Evolutionary conservation across 495 filamentous ascomycete genomes (phyloP).

Genomic region (Trichoderma erinaceum): DNA sequence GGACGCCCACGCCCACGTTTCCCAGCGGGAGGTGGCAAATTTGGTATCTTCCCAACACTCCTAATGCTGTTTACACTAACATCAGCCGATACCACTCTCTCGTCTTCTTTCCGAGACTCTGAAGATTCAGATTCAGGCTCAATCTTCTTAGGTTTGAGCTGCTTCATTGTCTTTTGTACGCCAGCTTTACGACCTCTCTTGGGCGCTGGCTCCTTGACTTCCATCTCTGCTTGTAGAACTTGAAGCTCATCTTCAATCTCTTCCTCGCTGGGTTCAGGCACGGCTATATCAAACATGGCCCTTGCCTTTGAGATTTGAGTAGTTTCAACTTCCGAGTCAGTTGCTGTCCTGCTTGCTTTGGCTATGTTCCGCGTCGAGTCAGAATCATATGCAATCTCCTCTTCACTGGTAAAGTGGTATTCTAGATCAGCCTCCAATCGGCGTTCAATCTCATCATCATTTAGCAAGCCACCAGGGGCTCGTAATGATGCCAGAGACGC

Average conservation of each 20-base stretch:
- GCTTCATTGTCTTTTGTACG: conserved; percentile 38
- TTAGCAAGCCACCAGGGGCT: conserved; percentile 34
- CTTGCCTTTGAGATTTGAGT: conserved; percentile 21
- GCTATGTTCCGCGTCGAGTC: conserved; percentile 31
- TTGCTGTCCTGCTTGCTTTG: conserved; percentile 36
- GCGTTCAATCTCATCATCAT: conserved; percentile 64
- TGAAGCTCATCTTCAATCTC: conserved; percentile 41
- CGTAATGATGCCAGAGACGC: conserved; percentile 29
- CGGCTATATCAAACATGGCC: conserved; percentile 41
- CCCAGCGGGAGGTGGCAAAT: conserved; percentile 23
- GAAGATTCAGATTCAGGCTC: conserved; percentile 27
- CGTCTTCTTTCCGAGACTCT: conserved; percentile 27
- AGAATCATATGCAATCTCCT: conserved; percentile 35
- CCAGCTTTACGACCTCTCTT: conserved; percentile 43
- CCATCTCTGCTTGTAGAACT: conserved; percentile 41
- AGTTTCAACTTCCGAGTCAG: conserved; percentile 22
- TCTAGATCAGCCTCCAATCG: conserved; percentile 63
- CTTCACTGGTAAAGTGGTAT: conserved; percentile 50
- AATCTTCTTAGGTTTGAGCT: conserved; percentile 36
- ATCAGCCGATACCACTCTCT: conserved; percentile 32
- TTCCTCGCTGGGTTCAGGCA: conserved; percentile 38
- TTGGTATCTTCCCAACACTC: conserved; percentile 32
- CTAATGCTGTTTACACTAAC: conserved; percentile 36
- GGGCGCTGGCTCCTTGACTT: conserved; percentile 28
- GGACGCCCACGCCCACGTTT: conserved; percentile 7